Evolutionary conservation across 2,329 filamentous ascomycete species (phyloP).

Genomic region (Diplodia scrobiculata): DNA sequence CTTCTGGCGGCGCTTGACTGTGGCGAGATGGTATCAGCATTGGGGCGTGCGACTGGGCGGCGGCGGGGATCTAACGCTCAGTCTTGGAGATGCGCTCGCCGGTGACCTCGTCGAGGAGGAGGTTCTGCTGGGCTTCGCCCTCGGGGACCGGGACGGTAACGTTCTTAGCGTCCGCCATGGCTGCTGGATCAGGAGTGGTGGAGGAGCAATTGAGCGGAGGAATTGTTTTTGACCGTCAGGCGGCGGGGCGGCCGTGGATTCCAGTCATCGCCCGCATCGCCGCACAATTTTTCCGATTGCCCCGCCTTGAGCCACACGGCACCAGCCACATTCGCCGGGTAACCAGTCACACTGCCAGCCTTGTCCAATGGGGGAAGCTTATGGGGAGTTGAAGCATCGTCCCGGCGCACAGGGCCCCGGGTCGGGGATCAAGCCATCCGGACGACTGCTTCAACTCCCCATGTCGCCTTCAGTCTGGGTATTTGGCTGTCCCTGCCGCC

Average conservation of each 20-base stretch:
- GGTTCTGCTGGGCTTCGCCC: conserved; percentile 55
- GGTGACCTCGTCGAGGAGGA: conserved; percentile 88
- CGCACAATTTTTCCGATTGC: conserved; percentile 30
- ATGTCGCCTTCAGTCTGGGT: background rate
- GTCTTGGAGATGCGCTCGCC: conserved; percentile 71
- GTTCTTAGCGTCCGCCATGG: conserved; percentile 54
- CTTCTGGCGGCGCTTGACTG: conserved; percentile 96
- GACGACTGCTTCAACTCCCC: background rate
- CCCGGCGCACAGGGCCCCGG: background rate
- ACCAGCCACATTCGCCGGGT: conserved; percentile 3
- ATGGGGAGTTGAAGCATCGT: background rate
- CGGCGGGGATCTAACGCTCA: conserved; percentile 40
- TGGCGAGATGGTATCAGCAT: conserved; percentile 37
- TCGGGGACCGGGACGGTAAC: conserved; percentile 66
- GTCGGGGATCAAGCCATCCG: background rate
- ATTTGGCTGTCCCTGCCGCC: background rate
- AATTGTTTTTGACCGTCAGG: conserved; percentile 17
- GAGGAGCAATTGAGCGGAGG: conserved; percentile 23
- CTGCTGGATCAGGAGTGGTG: conserved; percentile 10
- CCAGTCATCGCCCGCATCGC: conserved; percentile 22
- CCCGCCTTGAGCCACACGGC: conserved; percentile 22
- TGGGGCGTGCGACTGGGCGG: conserved; percentile 33
- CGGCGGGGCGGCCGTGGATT: conserved; percentile 15
- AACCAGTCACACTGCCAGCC: background rate
- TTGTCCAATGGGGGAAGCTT: background rate